These are phyloP conservation scores for Aeschynomene evenia DNA, from an alignment of 306 rosid genomes.

Conservation along the genomic window DNA sequence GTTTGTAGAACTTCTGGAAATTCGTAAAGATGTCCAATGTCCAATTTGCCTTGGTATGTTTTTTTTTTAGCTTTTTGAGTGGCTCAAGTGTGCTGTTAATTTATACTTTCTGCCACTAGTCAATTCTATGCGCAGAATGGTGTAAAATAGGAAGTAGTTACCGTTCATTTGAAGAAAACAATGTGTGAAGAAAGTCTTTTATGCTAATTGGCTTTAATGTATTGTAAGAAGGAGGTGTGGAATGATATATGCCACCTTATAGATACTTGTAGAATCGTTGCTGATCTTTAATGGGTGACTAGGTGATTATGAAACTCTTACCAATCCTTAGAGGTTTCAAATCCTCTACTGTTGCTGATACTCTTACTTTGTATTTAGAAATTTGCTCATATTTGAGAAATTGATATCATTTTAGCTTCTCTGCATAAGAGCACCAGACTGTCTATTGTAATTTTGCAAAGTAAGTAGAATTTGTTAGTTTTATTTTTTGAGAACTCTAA, in stretches of 20 bases:
- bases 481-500: neutral
- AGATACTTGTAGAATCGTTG: neutral
- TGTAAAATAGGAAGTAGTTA: slow-evolving; percentile 1
- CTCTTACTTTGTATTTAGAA: slow-evolving; percentile 16
- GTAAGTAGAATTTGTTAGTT: neutral
- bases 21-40: slow-evolving; percentile 91
- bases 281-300: neutral
- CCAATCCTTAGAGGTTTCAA: neutral
- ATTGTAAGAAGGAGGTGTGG: neutral
- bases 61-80: slow-evolving; percentile 29
- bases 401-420: neutral
- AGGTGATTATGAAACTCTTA: slow-evolving; percentile 12
- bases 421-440: slow-evolving; percentile 17
- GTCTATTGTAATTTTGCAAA: neutral
- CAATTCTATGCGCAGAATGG: neutral
- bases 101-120: slow-evolving; percentile 6
- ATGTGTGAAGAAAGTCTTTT: neutral
- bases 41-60: slow-evolving; percentile 93
- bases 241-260: neutral
- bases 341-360: slow-evolving; percentile 18
- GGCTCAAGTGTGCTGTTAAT: neutral
- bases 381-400: slow-evolving; percentile 4
- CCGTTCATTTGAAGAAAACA: slow-evolving; percentile 6
- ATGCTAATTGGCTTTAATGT: neutral
- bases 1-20: slow-evolving; percentile 54